Base-by-base conservation (phyloP, 2,329 filamentous ascomycete genomes). In the Fusarium tricinctum region DNA sequence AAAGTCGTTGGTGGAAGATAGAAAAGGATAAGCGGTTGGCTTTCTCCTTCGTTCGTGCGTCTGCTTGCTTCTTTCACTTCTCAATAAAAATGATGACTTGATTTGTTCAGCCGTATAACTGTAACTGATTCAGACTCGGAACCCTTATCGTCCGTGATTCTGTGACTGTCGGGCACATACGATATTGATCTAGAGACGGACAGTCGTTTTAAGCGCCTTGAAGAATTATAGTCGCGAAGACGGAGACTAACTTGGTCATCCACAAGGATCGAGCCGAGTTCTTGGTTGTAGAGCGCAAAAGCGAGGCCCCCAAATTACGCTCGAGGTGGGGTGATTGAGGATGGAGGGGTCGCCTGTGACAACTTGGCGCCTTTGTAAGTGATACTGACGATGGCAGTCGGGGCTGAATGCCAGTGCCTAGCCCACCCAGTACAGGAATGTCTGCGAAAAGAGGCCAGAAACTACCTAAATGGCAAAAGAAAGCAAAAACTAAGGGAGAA, bases 341-440 rank as follows among this genome's bases (percentile, higher is more conserved):
- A 47, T 68, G 64, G 64, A 65, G 66, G 66, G 66, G 66, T 67
- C 62, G 28, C 35, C 43, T 48, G 35, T 69, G 51, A 63, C 43
- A 63, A 63, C 43, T 63, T 40, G 59, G 49, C 56, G 63, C 54
- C 52, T 61, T 54, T 58, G 51, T 66, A 56, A 62, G 50, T 65
- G 50, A 38, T 38, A 23, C 23, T 23, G 23, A 23, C 23, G 35
- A 17, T 15, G 26, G 8, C 9, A 9, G 26, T 35, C 17, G 33
- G 33, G 33, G 15, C 15, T 35, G 33, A 35, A 35, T 9, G 17
- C 33, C 33, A 35, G 33, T 35, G 35, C n/a, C 35, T 38, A 38
- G 35, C 35, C 17, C 35, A 38, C 35, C 17, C 35, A 38, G 17
- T 38, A 10, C 35, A 38, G 35, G 35, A 38, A 38, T 38, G 35